These are phyloP conservation scores for Aspergillus japonicus DNA, from an alignment of 2,329 filamentous ascomycete species.

Conservation along the genomic window DNA sequence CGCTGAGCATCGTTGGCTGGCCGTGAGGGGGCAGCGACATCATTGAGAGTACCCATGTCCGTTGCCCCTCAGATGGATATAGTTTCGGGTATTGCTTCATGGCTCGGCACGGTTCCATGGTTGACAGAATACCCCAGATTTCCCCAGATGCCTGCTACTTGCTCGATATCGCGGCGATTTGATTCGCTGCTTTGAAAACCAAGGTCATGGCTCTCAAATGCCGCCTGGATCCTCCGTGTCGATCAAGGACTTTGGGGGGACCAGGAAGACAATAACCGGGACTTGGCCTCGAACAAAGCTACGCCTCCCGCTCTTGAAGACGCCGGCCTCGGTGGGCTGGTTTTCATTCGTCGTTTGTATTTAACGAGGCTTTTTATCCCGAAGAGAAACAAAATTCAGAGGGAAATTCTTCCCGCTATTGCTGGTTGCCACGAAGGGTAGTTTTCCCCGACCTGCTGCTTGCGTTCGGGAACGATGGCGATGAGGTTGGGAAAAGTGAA, in stretches of 20 bases:
- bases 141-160: neutral
- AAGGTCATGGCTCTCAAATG: neutral
- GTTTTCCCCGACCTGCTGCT: conserved; percentile 7
- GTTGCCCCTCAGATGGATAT: too few species aligned
- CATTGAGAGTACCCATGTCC: too few species aligned
- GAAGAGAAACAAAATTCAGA: neutral
- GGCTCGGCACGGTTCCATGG: conserved; percentile 8
- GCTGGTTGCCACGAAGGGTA: conserved; percentile 4
- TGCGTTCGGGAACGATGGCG: neutral
- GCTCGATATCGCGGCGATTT: neutral
- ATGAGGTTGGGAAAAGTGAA: too few species aligned
- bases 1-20: too few species aligned
- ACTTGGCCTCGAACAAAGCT: neutral
- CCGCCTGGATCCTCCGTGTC: neutral
- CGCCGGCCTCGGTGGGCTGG: too few species aligned
- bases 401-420: conserved; percentile 22
- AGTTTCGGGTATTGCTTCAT: neutral
- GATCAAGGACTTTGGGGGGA: neutral
- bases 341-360: neutral
- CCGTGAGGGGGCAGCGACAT: too few species aligned
- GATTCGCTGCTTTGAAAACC: neutral
- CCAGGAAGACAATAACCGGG: neutral
- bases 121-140: conserved; percentile 1
- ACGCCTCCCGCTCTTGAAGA: too few species aligned
- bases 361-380: neutral